These are phyloP conservation scores for Cladosporium sp. DNA, from an alignment of 2,329 filamentous ascomycete genomes.

Conservation along the genomic window DNA sequence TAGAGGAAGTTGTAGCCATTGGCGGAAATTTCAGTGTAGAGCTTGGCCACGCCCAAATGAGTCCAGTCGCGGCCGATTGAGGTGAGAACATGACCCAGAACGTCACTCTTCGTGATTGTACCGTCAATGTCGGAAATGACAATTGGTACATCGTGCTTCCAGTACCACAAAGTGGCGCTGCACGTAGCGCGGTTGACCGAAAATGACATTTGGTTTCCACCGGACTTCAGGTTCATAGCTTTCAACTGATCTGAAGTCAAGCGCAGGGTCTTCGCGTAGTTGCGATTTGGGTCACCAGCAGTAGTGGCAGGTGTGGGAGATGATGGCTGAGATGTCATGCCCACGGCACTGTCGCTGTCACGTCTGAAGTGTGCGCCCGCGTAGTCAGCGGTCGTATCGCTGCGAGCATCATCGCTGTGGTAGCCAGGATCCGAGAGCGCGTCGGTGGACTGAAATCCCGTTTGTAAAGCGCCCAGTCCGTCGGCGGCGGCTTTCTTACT, in stretches of 20 bases:
- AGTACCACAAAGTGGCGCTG: constrained; percentile 86
- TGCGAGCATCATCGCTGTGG: constrained; percentile 75
- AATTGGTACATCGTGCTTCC: constrained; percentile 85
- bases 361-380: constrained; percentile 52
- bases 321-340: constrained; percentile 55
- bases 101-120: constrained; percentile 79
- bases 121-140: constrained; percentile 98
- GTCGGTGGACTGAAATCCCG: constrained; percentile 61
- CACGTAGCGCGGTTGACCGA: constrained; percentile 94
- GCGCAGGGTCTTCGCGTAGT: constrained; percentile 93
- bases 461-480: constrained; percentile 47
- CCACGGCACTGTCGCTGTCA: constrained; percentile 66
- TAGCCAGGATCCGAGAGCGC: constrained; percentile 90
- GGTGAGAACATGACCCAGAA: constrained; percentile 77
- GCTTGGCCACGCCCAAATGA: constrained; percentile 89
- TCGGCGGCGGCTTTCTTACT: constrained; percentile 52
- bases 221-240: constrained; percentile 71
- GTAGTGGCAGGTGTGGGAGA: constrained; percentile 39
- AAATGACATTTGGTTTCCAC: constrained; percentile 92
- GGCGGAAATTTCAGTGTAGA: constrained; percentile 89
- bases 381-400: constrained; percentile 45
- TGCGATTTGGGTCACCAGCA: constrained; percentile 67
- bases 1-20: constrained; percentile 99
- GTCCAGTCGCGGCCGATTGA: constrained; percentile 99
- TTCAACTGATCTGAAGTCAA: constrained; percentile 95